A percentile compares a stretch with the other conserved stretches of the same genome.
Evolutionary conservation across 805 yeast genomes (phyloP).

Genomic region (Candida suzukii): DNA sequence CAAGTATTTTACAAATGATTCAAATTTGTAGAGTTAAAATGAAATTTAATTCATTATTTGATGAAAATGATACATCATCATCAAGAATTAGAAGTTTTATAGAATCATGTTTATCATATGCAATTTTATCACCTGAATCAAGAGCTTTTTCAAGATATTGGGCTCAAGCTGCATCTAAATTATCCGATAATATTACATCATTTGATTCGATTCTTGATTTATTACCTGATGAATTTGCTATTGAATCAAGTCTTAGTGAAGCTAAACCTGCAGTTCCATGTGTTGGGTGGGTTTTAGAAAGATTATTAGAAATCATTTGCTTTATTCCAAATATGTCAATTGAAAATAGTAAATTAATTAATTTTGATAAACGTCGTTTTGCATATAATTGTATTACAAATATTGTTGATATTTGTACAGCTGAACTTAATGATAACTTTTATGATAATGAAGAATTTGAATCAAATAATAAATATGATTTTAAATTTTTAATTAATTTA

Average conservation of each 20-base stretch:
- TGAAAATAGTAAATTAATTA: slow-evolving; percentile 57
- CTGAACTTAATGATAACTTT: slow-evolving; percentile 3
- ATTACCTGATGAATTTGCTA: slow-evolving; percentile 18
- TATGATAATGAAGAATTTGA: slow-evolving; percentile 20
- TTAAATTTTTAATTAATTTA: slow-evolving; percentile 46
- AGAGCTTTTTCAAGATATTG: slow-evolving; percentile 63
- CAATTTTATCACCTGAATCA: slow-evolving; percentile 75
- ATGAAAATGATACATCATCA: slow-evolving; percentile 18
- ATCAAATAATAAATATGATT: slow-evolving; percentile 24
- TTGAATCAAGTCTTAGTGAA: slow-evolving; percentile 14
- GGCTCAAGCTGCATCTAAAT: slow-evolving; percentile 45
- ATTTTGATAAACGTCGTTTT: slow-evolving; percentile 80
- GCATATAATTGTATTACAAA: slow-evolving; percentile 55
- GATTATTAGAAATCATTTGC: slow-evolving; percentile 68
- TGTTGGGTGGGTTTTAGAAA: slow-evolving; percentile 84
- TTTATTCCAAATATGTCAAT: slow-evolving; percentile 74
- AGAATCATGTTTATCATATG: slow-evolving; percentile 70
- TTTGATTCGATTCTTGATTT: slow-evolving; percentile 23
- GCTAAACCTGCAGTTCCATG: slow-evolving; percentile 54
- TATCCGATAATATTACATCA: background rate
- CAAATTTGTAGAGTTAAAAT: slow-evolving; percentile 64
- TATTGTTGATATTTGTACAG: slow-evolving; percentile 37
- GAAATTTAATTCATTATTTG: slow-evolving; percentile 44
- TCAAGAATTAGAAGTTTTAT: slow-evolving; percentile 74
- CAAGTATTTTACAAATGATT: slow-evolving; percentile 55